Evolutionary conservation across 139 green algal genomes (phyloP).

Genomic region (Chlamydomonas asymmetrica): DNA sequence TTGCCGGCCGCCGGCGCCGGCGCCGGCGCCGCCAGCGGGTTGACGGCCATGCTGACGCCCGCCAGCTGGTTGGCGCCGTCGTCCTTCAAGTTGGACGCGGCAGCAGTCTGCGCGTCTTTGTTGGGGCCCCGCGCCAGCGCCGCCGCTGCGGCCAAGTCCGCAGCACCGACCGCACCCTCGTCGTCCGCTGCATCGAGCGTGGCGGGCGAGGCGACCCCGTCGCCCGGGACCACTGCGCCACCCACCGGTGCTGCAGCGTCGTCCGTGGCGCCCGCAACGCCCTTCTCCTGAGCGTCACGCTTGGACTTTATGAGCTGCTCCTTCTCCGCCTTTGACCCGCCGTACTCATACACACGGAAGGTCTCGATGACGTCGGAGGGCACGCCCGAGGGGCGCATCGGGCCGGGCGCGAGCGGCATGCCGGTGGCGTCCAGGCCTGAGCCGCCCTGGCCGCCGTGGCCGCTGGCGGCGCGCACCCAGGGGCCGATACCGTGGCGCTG

Average conservation of each 20-base stretch:
- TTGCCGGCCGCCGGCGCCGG: too few relatives aligned
- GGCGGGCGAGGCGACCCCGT: too few relatives aligned
- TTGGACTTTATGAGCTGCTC: constrained; percentile 1
- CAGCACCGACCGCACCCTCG: not conserved
- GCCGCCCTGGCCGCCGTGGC: not conserved
- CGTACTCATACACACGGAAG: constrained; percentile 42
- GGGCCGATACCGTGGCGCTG: constrained; percentile 35
- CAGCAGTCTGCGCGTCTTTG: too few relatives aligned
- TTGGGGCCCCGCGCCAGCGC: too few relatives aligned
- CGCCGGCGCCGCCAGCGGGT: not conserved
- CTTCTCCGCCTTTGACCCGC: constrained; percentile 2
- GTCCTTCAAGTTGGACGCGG: not conserved
- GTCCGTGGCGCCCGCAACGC: too few relatives aligned
- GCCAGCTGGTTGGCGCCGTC: not conserved
- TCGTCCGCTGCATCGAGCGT: too few relatives aligned
- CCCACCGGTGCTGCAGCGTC: too few relatives aligned
- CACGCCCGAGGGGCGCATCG: constrained; percentile 26
- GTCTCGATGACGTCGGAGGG: constrained; percentile 26
- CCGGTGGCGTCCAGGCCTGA: constrained; percentile 2
- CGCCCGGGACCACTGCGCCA: too few relatives aligned
- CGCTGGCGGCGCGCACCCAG: constrained; percentile 3
- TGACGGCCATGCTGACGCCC: not conserved
- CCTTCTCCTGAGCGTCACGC: not conserved
- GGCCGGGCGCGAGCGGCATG: constrained; percentile 11
- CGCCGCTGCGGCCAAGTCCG: too few relatives aligned